Base-by-base conservation (phyloP, 1,139 yeast genomes). In the Geotrichum klebahnii region DNA sequence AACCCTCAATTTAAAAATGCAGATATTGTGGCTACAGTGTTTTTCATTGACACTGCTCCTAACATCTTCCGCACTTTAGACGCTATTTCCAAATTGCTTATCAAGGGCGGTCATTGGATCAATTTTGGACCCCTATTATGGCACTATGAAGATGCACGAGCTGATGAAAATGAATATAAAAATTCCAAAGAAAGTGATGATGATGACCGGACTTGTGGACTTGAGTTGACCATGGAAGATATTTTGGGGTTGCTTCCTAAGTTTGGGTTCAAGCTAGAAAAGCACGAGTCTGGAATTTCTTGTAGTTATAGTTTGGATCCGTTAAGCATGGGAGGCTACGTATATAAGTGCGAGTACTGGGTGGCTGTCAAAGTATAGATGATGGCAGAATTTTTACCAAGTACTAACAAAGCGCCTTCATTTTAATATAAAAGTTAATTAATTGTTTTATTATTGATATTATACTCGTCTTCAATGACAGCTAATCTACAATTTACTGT, bases 121-220 rank as follows among this genome's bases (percentile, higher is more conserved):
- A 89, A 89, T 64, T 79, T 83, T 59, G 97, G 96, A 0, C 96
- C 96, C 0, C 68, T 88, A 24, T 67, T 84, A 48, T 88, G 96
- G 94, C 96, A 89, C 66, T 83, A 78, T 62, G 96, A 86, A 60
- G 79, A 46, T 29, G 32, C 39, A 8, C 33, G 17, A 1, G 44
- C 19, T 22, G 34, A 32, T n/a, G 42, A 48, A 4, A 35, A 23
- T n/a, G 24, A 10, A 19, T 31, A 24, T 16, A 19, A 10, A 2
- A 17, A 24, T 16, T 9, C n/a, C 29, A 33, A 52, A 5, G 29
- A 22, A 26, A n/a, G 31, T 17, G 62, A 60, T 14, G 70, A 69
- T 24, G 74, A 71, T 1, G 59, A 61, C 0, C 56, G 59, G 12
- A 63, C 58, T 17, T 72, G 75, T 45, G 92, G 92, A 0, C 62